Base-by-base conservation (phyloP, 495 filamentous ascomycete genomes). In the Aspergillus carlsbadensis region DNA sequence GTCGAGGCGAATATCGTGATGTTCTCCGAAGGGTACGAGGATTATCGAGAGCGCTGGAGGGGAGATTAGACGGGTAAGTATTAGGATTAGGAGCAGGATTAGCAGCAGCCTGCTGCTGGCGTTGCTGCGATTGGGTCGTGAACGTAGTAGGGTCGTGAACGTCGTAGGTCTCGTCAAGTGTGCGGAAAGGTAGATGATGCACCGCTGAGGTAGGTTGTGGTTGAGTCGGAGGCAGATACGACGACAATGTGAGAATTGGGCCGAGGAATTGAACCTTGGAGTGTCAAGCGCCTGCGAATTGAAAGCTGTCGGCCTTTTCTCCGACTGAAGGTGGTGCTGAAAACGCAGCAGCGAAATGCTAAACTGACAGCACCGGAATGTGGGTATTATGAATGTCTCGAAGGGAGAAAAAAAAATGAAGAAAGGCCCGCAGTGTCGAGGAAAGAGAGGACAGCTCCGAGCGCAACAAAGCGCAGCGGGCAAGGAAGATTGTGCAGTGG, bases 151-250 rank as follows among this genome's bases (percentile, higher is more conserved):
- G 73, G 73, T 83, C 80, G 82, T 84, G 52, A 75, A 70, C 54
- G 66, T 85, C 83, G 84, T 86, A 70, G 70, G 73, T 70, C 72
- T 86, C 84, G 83, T 86, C 62, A 82, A 70, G 68, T 37, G 69
- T 61, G 66, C 62, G 60, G 56, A 47, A 59, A 61, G 56, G 61
- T 62, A 67, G 63, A 64, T 63, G 68, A 78, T 72, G 70, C 75
- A 78, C 75, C 52, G 69, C 73, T 71, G 69, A 61, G 39, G 64
- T 58, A 53, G 57, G 58, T 39, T 31, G 55, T 63, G 58, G 17
- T 29, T 52, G 61, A n/a, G 52, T 51, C 26, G 62, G 49, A 43
- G 21, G 56, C 24, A 52, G 34, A 58, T 62, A 53, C 46, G 61
- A 64, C 37, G 66, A 71, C 72, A 78, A 75, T 68, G 67, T 67